Evolutionary conservation across 805 yeast species (phyloP).

Genomic region (Yarrowia bubula): DNA sequence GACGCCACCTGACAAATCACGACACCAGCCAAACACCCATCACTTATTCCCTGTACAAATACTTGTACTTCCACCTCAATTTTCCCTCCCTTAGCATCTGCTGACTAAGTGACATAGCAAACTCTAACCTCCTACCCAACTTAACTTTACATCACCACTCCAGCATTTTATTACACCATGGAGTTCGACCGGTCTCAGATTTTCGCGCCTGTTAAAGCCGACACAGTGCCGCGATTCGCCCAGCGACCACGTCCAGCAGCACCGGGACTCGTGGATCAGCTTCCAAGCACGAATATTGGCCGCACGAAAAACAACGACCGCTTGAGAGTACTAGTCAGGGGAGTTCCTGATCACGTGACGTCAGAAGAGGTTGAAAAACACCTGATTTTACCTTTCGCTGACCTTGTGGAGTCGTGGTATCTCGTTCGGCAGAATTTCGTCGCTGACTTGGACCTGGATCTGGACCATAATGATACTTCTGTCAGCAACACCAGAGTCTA

Average conservation of each 20-base stretch:
- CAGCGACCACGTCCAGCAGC: constrained; percentile 13
- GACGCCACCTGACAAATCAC: too few species aligned
- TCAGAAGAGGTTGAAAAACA: background rate
- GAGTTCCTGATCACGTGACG: background rate
- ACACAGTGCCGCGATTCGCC: constrained; percentile 6
- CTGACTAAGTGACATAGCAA: too few species aligned
- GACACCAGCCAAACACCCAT: too few species aligned
- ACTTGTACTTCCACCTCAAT: too few species aligned
- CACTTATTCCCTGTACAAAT: too few species aligned
- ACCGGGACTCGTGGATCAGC: constrained; percentile 7
- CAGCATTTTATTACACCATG: constrained; percentile 1
- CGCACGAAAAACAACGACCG: background rate
- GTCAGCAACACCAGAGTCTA: background rate
- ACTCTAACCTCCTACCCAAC: background rate
- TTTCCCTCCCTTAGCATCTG: too few species aligned
- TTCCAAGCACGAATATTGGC: background rate
- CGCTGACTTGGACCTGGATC: constrained; percentile 6
- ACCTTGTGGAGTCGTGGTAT: constrained; percentile 2
- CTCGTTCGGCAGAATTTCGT: constrained; percentile 12
- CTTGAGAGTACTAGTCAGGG: constrained; percentile 1
- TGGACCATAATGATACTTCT: background rate
- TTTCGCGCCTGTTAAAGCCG: background rate
- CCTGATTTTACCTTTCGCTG: background rate
- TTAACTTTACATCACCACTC: background rate
- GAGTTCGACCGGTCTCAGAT: constrained; percentile 25